Evolutionary conservation across 108 stramenopile species (phyloP).

Genomic region (Licmophora abbreviata): DNA sequence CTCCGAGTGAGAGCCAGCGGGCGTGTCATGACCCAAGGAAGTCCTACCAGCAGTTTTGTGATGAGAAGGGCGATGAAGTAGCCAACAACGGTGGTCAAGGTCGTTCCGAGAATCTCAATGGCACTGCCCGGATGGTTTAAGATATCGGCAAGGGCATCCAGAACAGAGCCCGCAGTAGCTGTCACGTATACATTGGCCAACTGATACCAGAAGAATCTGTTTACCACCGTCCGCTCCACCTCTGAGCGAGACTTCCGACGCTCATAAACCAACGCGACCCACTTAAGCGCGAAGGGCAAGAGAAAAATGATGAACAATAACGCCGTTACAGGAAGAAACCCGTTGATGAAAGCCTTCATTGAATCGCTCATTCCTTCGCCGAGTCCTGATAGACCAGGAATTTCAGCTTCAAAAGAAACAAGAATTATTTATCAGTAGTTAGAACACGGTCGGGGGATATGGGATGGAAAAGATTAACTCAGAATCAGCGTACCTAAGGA

Average conservation of each 20-base stretch:
- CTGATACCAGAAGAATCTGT: slow-evolving; percentile 86
- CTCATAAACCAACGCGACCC: slow-evolving; percentile 66
- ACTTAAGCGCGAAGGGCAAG: slow-evolving; percentile 73
- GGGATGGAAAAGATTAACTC: no score
- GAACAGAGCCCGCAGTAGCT: slow-evolving; percentile 77
- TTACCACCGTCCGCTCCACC: slow-evolving; percentile 73
- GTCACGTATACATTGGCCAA: slow-evolving; percentile 84
- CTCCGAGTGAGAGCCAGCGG: slow-evolving; percentile 56
- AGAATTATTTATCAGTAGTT: no score
- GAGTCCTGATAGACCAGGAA: slow-evolving; percentile 38
- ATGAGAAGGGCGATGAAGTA: slow-evolving; percentile 81
- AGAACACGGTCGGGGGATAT: no score
- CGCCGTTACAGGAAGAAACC: slow-evolving; percentile 85
- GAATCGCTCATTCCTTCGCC: slow-evolving; percentile 30
- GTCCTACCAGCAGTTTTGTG: slow-evolving; percentile 81
- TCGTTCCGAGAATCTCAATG: slow-evolving; percentile 60
- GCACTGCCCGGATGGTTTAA: slow-evolving; percentile 68
- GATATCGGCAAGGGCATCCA: slow-evolving; percentile 68
- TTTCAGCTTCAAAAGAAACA: no score
- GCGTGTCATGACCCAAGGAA: slow-evolving; percentile 72
- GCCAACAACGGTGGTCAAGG: slow-evolving; percentile 74
- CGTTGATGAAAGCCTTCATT: slow-evolving; percentile 70
- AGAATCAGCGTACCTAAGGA: slow-evolving; percentile 10
- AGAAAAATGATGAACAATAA: slow-evolving; percentile 65
- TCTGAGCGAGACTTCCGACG: slow-evolving; percentile 69